Evolutionary conservation across 768 basidiomycete genomes (phyloP).

Genomic region (Pleurotus tuber-regium): DNA sequence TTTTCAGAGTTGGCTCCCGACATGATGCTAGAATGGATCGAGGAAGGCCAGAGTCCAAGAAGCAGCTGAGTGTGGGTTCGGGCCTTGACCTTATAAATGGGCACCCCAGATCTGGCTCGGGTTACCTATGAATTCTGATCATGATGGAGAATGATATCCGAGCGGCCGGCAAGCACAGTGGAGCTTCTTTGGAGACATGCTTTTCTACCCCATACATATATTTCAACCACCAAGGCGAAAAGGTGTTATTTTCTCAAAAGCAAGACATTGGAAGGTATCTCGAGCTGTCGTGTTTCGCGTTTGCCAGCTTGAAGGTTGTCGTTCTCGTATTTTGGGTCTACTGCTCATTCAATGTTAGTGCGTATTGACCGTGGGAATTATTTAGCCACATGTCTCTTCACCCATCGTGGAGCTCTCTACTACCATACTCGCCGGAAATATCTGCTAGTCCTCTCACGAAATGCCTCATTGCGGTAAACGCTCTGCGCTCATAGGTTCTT

Average conservation of each 20-base stretch:
- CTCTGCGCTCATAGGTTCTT: not conserved
- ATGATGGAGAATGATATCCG: constrained; percentile 9
- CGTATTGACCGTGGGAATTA: too few relatives aligned
- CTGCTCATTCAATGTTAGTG: too few relatives aligned
- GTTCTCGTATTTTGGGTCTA: too few relatives aligned
- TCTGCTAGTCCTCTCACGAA: not conserved
- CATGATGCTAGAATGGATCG: not conserved
- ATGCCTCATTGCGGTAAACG: not conserved
- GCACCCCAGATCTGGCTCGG: not conserved
- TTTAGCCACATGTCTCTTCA: too few relatives aligned
- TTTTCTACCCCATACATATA: constrained; percentile 7
- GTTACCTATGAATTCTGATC: constrained; percentile 3
- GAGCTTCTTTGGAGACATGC: not conserved
- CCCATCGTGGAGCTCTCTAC: too few relatives aligned
- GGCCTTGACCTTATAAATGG: constrained; percentile 4
- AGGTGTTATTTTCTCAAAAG: not conserved
- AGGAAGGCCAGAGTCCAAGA: not conserved
- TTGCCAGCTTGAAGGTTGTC: too few relatives aligned
- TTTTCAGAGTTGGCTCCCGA: constrained; percentile 5
- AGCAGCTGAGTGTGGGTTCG: not conserved
- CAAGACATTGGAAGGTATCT: too few relatives aligned
- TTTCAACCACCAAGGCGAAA: not conserved
- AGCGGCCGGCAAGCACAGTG: constrained; percentile 8
- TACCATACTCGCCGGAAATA: too few relatives aligned
- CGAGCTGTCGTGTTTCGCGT: too few relatives aligned